Base-by-base conservation (phyloP, 2,329 filamentous ascomycete species). In the Ophiostoma fasciatum region DNA sequence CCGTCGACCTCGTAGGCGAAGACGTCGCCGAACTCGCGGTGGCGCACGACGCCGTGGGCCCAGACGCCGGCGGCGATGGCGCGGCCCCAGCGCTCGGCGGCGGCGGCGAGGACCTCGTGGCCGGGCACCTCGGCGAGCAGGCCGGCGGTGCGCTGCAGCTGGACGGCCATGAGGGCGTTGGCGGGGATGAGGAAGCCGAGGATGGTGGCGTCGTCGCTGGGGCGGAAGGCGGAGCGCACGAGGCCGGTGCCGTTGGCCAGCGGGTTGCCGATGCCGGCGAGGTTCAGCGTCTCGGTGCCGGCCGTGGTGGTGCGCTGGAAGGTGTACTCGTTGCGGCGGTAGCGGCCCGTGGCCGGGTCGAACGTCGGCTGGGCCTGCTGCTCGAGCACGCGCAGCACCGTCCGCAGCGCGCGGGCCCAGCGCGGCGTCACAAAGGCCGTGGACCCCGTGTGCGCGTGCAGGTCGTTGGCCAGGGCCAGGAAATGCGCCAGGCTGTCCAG, bases 401-500 rank as follows among this genome's bases (percentile, higher is more conserved):
- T 82, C 4, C 85, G 66, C 1, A 98, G 53, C 0, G 90, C 90
- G 28, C 65, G 60, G 35, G 79, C 75, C 83, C 85, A 98, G 33
- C 88, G 71, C 6, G 66, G 55, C 4, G 72, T 87, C 26, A 96
- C 52, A 52, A 93, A 94, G 2, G 79, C 78, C 1, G 68, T 79
- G 0, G 82, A 88, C 19, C 38, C 68, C 0, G 84, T 92, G 50
- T 82, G 70, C 27, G 80, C 73, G 58, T 90, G 69, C 58, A 93
- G 96, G 47, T 94, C 77, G 49, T 94, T 94, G 14, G 69, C 73
- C 3, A 98, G 61, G 0, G 81, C 75, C 6, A 98, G 68, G 55
- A 98, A 98, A 51, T 92, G 79, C 0, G 87, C 90, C 1, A 98
- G 66, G 8, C 87, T 94, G 59, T 98, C 90, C 17, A 98, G 74